Evolutionary conservation across 2,329 filamentous ascomycete species (phyloP).

Genomic region (Pezicula carpinea): DNA sequence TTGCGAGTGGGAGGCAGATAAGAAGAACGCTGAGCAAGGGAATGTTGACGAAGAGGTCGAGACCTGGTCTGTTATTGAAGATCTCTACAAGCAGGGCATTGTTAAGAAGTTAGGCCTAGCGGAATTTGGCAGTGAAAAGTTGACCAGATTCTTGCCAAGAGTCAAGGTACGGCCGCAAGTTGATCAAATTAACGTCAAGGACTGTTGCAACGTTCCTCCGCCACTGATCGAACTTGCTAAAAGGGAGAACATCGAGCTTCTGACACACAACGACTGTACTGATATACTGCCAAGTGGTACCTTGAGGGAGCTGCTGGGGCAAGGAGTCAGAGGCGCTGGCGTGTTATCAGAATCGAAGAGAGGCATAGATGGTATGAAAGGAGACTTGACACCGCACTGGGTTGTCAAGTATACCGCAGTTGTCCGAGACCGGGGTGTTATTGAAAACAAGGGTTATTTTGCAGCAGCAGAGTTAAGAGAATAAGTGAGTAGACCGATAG

Average conservation of each 20-base stretch:
- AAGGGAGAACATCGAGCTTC: conserved; percentile 73
- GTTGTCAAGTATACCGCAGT: conserved; percentile 97
- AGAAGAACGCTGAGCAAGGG: conserved; percentile 55
- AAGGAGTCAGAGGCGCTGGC: conserved; percentile 66
- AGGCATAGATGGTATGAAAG: conserved; percentile 55
- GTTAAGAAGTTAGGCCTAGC: conserved; percentile 77
- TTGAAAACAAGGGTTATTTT: conserved; percentile 98
- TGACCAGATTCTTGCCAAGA: conserved; percentile 69
- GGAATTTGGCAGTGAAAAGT: conserved; percentile 83
- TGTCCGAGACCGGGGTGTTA: conserved; percentile 86
- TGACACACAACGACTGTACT: conserved; percentile 92
- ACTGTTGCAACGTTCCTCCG: conserved; percentile 94
- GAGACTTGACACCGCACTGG: conserved; percentile 84
- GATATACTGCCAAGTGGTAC: conserved; percentile 86
- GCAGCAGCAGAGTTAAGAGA: conserved; percentile 70
- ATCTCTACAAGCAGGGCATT: conserved; percentile 63
- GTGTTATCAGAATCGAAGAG: conserved; percentile 55
- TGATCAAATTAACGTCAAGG: conserved; percentile 92
- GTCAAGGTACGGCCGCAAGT: conserved; percentile 73
- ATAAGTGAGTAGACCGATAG: conserved; percentile 12
- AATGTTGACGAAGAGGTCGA: conserved; percentile 63
- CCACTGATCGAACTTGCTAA: conserved; percentile 82
- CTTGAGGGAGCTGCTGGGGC: conserved; percentile 75
- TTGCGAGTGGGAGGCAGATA: conserved; percentile 73
- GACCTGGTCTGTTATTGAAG: conserved; percentile 71